Evolutionary conservation across 805 yeast species (phyloP).

Genomic region (Metschnikowia borealis): DNA sequence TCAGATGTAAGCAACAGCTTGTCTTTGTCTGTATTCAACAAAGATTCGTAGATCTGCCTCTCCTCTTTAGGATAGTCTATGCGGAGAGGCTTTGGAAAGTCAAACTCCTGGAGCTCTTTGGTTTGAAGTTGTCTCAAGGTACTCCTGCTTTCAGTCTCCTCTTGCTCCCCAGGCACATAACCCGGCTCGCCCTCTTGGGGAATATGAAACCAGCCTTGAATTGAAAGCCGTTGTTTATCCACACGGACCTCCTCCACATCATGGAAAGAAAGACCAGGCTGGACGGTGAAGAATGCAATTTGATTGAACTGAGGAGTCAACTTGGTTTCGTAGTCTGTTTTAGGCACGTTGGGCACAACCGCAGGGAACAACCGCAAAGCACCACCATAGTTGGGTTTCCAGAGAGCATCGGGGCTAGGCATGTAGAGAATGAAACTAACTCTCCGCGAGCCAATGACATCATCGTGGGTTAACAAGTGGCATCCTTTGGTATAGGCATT

Average conservation of each 20-base stretch:
- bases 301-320: conserved; percentile 93
- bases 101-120: conserved; percentile 71
- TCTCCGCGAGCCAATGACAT: conserved; percentile 92
- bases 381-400: conserved; percentile 96
- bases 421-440: conserved; percentile 88
- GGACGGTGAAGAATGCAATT: conserved; percentile 91
- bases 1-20: conserved; percentile 16
- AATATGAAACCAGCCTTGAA: conserved; percentile 98
- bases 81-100: conserved; percentile 68
- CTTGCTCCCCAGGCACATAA: conserved; percentile 76
- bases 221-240: conserved; percentile 84
- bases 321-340: conserved; percentile 63
- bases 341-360: conserved; percentile 84
- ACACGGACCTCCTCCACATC: conserved; percentile 96
- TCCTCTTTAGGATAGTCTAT: conserved; percentile 39
- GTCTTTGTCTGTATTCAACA: conserved; percentile 7
- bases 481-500: conserved; percentile 91
- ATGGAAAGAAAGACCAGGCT: conserved; percentile 95
- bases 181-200: conserved; percentile 94
- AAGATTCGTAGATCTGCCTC: conserved; percentile 25
- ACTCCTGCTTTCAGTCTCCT: conserved; percentile 64
- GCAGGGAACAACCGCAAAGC: conserved; percentile 83
- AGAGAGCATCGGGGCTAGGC: conserved; percentile 84
- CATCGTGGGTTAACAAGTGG: conserved; percentile 93
- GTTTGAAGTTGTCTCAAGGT: conserved; percentile 79